Evolutionary conservation across 352 stramenopile genomes (phyloP), one percentile per base, ranked within the genome.

Genomic region (Phytophthora melonis): DNA sequence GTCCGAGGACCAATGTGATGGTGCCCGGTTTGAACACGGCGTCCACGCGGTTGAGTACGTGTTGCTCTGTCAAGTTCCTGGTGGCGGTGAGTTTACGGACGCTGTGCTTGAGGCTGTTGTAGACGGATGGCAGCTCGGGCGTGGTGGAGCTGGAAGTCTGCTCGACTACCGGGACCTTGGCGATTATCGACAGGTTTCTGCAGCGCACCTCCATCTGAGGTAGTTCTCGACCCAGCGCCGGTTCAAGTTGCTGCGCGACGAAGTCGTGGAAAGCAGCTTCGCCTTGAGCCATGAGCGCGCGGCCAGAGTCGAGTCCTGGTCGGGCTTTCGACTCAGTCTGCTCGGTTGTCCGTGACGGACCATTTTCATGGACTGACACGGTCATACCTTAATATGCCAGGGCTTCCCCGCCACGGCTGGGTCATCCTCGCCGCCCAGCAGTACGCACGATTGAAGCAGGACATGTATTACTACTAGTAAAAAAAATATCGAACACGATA

Each of bases 201-300:
- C 75, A 80, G 16, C 77, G 77, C 53, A 86, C 75, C 45, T 85
- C 76, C 53, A 83, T 75, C 52, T 82, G 72, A 8, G 70, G 75
- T 16, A 86, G 52, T 56, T 8, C 10, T 30, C 63, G 72, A 19
- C 77, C 74, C 5, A 75, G 11, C 34, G 77, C 63, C 23, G 56
- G 39, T 52, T 81, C 74, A 7, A 84, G 43, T 34, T 79, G 58
- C 1, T 65, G 53, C 10, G 63, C 61, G 5, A 84, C 30, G 55
- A 66, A 72, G 21, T 75, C 59, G 63, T 84, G 63, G 52, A 82
- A 77, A 5, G 58, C 64, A 30, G 63, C 69, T 14, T 70, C 60
- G 23, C 77, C 74, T 16, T 81, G 23, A 3, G 58, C 34, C 73
- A 80, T 80, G 27, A 80, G 61, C 8, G 63, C 57, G 19, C 66